Evolutionary conservation across 164 flowering plant genomes (phyloP), one percentile per base, ranked within the genome.

Genomic region (Aristolochia californica): DNA sequence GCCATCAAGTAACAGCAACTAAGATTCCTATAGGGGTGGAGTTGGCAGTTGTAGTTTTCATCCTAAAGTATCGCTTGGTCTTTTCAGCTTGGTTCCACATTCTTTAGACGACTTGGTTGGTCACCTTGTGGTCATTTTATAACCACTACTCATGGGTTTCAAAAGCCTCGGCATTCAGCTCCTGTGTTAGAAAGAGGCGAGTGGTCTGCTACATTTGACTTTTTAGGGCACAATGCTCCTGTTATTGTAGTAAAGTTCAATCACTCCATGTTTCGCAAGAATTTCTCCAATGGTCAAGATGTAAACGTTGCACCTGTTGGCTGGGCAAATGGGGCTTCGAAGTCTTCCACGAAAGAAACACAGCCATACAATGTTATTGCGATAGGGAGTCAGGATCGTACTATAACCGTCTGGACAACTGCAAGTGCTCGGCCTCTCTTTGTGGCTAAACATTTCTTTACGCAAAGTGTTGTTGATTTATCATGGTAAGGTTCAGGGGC

Each of bases 101-200:
- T 90, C 74, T 94, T 94, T 68, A 84, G 99, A 77, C 81, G 97
- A 64, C 96, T 90, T 66, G 99, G 91, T n/a, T 94, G 97, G 99
- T 94, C 99, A 23, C 99, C 97, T 48, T 94, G 97, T 76, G 99
- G 99, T 56, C 97, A 94, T 77, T 94, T 90, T 64, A 90, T 94
- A 59, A 90, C 99, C 34, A 94, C 99, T 0, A 94, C 99, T 50
- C 94, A 90, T 74, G 99, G 99, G 52, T 94, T 84, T 69, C 99
- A 90, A 69, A 94, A 88, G 72, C 99, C 99, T 12, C 83, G 96
- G 68, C 99, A 94, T 72, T 90, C 99, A 53, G 99, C 97, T 45
- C 99, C 99, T 66, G 97, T 90, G 57, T 70, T 94, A 15, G 99
- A 94, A 72, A 86, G 99, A 78, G 96, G 99, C 23, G 97, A 94